Conservation (phyloP, 2,329 filamentous ascomycete species). For the Colletotrichum tofieldiae region DNA sequence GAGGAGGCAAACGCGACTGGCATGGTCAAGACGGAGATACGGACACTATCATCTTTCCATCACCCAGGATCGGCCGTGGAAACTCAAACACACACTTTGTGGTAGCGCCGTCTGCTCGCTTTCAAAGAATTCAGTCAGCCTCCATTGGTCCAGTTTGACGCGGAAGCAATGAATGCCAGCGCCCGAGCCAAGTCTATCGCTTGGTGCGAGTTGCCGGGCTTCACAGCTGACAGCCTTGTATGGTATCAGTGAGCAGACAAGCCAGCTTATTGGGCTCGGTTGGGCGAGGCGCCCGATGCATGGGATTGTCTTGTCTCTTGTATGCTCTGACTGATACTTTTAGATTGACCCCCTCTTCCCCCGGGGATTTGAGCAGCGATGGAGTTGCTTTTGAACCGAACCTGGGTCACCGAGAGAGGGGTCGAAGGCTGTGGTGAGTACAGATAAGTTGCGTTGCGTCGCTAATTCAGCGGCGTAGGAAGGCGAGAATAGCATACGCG, state of each 20-base stretch:
- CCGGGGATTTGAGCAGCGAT: neutral
- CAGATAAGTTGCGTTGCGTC: slow-evolving; percentile 17
- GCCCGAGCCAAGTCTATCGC: neutral
- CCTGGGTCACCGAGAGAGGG: neutral
- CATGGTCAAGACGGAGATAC: slow-evolving; percentile 23
- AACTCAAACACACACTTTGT: slow-evolving; percentile 3
- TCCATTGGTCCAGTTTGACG: slow-evolving; percentile 11
- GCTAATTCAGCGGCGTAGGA: slow-evolving; percentile 28
- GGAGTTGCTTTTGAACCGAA: slow-evolving; percentile 11
- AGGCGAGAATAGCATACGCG: slow-evolving; percentile 33
- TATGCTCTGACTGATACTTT: neutral
- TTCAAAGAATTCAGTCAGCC: neutral
- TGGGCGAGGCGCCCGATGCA: slow-evolving; percentile 9
- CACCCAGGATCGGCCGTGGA: slow-evolving; percentile 25
- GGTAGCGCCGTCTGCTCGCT: slow-evolving; percentile 26
- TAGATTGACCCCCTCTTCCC: slow-evolving; percentile 10
- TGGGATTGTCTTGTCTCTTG: slow-evolving; percentile 7
- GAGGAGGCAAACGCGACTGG: slow-evolving; percentile 16
- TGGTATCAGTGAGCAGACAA: neutral
- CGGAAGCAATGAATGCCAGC: slow-evolving; percentile 9
- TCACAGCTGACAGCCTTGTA: slow-evolving; percentile 1
- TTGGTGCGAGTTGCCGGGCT: neutral
- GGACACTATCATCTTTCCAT: slow-evolving; percentile 24
- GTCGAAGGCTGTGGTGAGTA: neutral
- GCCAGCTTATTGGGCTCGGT: neutral